A percentile compares a stretch with the other conserved stretches of the same genome.
phyloP scores from a whole-genome alignment of 116 monocot genomes.

The Papilionanthe hybrid region DNA sequence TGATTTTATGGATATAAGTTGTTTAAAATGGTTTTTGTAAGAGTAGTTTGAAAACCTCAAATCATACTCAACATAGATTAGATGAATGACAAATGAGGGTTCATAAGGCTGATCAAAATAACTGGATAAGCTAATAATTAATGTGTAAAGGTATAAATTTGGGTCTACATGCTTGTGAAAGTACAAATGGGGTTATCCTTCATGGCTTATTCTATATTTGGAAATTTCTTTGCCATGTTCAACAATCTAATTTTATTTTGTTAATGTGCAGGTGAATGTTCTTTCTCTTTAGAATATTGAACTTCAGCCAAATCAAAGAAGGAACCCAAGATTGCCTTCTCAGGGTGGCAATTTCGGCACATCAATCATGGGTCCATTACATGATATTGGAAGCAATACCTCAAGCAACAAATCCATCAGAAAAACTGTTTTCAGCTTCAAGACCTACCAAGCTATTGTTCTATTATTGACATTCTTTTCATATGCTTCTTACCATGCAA shows the following conservation, averaged over 20 bases:
- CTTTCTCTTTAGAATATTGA: not conserved
- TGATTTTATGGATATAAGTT: too few species aligned
- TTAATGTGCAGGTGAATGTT: not conserved
- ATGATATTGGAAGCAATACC: not conserved
- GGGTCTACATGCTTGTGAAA: too few species aligned
- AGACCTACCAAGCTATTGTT: conserved; percentile 52
- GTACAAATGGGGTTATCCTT: too few species aligned
- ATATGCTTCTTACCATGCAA: conserved; percentile 73
- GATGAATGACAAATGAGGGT: not conserved
- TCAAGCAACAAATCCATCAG: conserved; percentile 8
- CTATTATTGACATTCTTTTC: conserved; percentile 61
- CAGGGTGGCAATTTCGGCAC: not conserved
- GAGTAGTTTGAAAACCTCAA: too few species aligned
- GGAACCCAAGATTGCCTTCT: not conserved
- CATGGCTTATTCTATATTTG: too few species aligned
- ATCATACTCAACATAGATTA: too few species aligned
- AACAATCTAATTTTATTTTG: not conserved
- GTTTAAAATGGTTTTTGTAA: too few species aligned
- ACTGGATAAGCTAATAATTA: not conserved
- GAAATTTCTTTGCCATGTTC: too few species aligned
- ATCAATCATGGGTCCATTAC: not conserved
- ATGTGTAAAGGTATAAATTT: too few species aligned
- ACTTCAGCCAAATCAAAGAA: not conserved
- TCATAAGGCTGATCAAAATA: not conserved
- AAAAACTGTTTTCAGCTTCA: conserved; percentile 27